Evolutionary conservation across 305 asterid genomes (phyloP).

Genomic region (Nicotiana rustica): DNA sequence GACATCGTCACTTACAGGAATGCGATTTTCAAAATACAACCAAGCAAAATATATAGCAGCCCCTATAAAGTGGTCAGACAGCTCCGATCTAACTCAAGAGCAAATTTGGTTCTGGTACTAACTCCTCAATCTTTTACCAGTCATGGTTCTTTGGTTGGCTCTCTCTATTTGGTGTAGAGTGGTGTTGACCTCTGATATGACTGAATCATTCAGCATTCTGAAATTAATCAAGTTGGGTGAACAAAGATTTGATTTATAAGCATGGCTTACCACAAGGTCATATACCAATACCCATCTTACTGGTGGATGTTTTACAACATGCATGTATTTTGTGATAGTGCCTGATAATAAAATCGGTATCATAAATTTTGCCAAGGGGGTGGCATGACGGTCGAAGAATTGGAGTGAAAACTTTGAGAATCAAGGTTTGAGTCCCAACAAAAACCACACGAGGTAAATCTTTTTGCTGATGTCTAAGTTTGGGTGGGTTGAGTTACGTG

Average conservation of each 20-base stretch:
- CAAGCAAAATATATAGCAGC: too few relatives aligned
- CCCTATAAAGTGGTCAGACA: too few relatives aligned
- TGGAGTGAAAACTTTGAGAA: not conserved
- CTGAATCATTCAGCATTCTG: not conserved
- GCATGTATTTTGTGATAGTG: not conserved
- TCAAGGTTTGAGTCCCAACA: not conserved
- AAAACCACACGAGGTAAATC: too few relatives aligned
- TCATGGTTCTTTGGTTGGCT: not conserved
- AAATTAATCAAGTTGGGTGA: too few relatives aligned
- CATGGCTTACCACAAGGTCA: not conserved
- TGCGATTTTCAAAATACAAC: too few relatives aligned
- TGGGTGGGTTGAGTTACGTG: too few relatives aligned
- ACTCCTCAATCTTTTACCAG: not conserved
- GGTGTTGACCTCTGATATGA: not conserved
- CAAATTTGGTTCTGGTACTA: too few relatives aligned
- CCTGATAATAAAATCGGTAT: not conserved
- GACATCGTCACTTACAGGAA: not conserved
- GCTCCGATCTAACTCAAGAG: too few relatives aligned
- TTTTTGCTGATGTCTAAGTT: too few relatives aligned
- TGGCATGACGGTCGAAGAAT: too few relatives aligned
- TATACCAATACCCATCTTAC: not conserved
- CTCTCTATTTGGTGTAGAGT: not conserved
- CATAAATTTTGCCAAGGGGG: too few relatives aligned
- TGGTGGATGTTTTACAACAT: not conserved
- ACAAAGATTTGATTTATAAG: not conserved